Evolutionary conservation across 371 early-diverging fungal species (phyloP).

Genomic region (Zychaea mexicana): DNA sequence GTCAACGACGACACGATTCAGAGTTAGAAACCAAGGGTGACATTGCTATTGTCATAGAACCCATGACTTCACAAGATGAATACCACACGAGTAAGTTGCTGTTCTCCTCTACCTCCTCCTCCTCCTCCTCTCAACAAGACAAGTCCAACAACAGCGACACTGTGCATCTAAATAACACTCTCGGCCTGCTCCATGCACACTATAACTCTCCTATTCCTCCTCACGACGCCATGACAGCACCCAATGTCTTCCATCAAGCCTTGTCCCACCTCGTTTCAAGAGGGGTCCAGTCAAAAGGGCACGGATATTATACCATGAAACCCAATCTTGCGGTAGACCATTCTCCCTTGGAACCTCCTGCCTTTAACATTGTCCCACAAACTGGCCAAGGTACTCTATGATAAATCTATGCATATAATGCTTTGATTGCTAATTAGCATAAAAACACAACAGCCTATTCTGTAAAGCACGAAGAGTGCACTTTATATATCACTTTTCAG

Average conservation of each 20-base stretch:
- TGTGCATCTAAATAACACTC: conserved; percentile 4
- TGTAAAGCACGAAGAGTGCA: conserved; percentile 9
- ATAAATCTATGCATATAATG: too few species aligned
- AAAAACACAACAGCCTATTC: conserved; percentile 4
- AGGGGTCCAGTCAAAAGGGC: conserved; percentile 16
- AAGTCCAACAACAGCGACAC: background rate
- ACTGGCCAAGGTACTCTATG: conserved; percentile 37
- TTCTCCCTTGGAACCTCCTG: conserved; percentile 29
- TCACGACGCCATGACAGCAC: conserved; percentile 10
- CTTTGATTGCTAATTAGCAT: background rate
- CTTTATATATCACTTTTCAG: conserved; percentile 13
- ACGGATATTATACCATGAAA: conserved; percentile 25
- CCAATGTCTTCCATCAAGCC: conserved; percentile 37
- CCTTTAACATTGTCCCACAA: conserved; percentile 33
- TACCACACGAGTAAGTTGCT: conserved; percentile 16
- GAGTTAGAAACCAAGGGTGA: background rate
- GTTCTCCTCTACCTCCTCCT: background rate
- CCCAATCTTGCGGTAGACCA: conserved; percentile 25
- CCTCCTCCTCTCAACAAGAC: too few species aligned
- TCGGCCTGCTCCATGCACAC: conserved; percentile 13
- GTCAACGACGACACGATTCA: background rate
- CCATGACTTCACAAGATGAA: conserved; percentile 19
- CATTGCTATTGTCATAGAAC: conserved; percentile 24
- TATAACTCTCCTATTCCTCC: too few species aligned
- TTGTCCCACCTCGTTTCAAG: conserved; percentile 27